A percentile compares a stretch with the other conserved stretches of the same genome.
These are phyloP conservation scores for Willaertia magna DNA, from an alignment of 208 protist genomes.

Conservation along the genomic window DNA sequence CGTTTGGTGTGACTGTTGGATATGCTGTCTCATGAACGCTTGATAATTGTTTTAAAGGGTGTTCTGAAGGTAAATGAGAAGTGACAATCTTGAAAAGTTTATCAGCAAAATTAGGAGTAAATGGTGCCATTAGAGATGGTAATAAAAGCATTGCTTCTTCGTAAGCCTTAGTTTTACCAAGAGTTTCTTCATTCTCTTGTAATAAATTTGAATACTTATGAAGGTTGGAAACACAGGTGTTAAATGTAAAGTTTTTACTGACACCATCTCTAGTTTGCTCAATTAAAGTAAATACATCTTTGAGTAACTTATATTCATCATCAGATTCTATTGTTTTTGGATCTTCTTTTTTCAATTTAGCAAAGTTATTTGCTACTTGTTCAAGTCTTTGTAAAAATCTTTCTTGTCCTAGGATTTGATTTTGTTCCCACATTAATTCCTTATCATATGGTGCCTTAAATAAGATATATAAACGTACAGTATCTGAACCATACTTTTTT, in stretches of 20 bases:
- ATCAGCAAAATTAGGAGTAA: not conserved
- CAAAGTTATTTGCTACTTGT: not conserved
- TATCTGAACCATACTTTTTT: constrained; percentile 2
- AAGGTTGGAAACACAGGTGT: not conserved
- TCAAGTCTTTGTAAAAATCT: constrained; percentile 15
- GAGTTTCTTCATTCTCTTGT: not conserved
- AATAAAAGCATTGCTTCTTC: not conserved
- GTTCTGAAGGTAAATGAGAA: not conserved
- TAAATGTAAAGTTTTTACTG: not conserved
- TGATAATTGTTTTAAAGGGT: not conserved
- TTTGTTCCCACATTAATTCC: constrained; percentile 34
- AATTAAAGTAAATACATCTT: not conserved
- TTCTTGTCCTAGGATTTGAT: constrained; percentile 18
- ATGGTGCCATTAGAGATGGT: not conserved
- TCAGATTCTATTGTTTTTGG: not conserved
- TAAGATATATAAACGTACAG: constrained; percentile 39
- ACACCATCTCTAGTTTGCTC: not conserved
- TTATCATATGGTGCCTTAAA: constrained; percentile 45
- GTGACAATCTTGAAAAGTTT: not conserved
- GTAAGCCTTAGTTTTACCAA: not conserved
- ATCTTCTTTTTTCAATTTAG: not conserved
- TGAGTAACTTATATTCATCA: not conserved
- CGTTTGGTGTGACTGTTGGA: not conserved
- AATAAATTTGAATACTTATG: not conserved
- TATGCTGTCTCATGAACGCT: not conserved